Conservation (phyloP, 768 basidiomycete genomes). For the Lentinula sp. region DNA sequence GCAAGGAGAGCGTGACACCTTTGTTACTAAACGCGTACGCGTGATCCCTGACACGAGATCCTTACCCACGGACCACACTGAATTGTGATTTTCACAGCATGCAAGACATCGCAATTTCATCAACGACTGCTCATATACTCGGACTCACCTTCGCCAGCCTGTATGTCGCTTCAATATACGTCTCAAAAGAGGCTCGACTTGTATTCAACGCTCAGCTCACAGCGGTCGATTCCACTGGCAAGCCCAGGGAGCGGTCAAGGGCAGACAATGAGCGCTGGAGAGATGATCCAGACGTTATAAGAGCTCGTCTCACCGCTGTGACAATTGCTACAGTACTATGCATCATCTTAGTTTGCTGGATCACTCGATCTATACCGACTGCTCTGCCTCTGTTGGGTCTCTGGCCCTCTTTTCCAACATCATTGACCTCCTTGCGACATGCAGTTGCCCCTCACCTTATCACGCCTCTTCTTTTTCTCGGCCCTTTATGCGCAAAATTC, state of each 20-base stretch:
- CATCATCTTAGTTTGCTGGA: slow-evolving; percentile 41
- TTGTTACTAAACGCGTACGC: not conserved
- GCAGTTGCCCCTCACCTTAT: slow-evolving; percentile 49
- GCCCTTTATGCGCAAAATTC: slow-evolving; percentile 59
- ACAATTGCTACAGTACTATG: slow-evolving; percentile 54
- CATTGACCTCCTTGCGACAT: slow-evolving; percentile 18
- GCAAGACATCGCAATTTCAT: not conserved
- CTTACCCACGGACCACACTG: not conserved
- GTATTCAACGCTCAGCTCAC: slow-evolving; percentile 30
- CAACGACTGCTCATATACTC: not conserved
- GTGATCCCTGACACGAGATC: not conserved
- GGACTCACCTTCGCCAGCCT: slow-evolving; percentile 44
- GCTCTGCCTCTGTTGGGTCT: slow-evolving; percentile 16
- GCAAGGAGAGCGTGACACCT: not conserved
- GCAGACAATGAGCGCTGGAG: slow-evolving; percentile 50
- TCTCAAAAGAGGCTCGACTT: slow-evolving; percentile 59
- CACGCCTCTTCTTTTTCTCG: slow-evolving; percentile 69
- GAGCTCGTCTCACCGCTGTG: slow-evolving; percentile 70
- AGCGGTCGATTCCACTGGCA: slow-evolving; percentile 19
- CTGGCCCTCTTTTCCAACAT: slow-evolving; percentile 15
- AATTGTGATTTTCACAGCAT: not conserved
- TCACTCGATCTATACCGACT: slow-evolving; percentile 25
- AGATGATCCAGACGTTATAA: slow-evolving; percentile 82
- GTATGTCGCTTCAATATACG: slow-evolving; percentile 84
- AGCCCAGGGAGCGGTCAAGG: slow-evolving; percentile 17